These are phyloP conservation scores for Ampelomyces quisqualis DNA, from an alignment of 2,329 filamentous ascomycete species.

Conservation along the genomic window DNA sequence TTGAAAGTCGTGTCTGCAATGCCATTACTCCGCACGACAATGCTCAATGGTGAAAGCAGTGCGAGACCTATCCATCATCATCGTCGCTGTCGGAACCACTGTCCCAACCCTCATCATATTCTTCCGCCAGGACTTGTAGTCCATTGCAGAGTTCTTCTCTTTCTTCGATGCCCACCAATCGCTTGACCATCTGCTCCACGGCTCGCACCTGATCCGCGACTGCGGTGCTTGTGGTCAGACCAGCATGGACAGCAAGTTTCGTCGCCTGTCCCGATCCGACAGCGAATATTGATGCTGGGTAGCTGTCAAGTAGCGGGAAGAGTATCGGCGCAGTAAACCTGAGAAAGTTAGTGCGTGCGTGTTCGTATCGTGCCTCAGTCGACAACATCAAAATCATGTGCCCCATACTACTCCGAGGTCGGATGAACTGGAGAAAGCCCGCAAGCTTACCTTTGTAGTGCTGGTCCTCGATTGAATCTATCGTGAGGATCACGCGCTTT, in stretches of 20 bases:
- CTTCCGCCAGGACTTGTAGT: constrained; percentile 78
- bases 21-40: background rate
- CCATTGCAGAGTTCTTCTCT: constrained; percentile 80
- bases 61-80: constrained; percentile 53
- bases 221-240: constrained; percentile 71
- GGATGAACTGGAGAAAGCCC: constrained; percentile 3
- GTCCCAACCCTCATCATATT: constrained; percentile 85
- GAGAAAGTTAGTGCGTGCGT: constrained; percentile 18
- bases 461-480: constrained; percentile 39
- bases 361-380: constrained; percentile 7
- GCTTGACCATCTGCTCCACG: constrained; percentile 64
- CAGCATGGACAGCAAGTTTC: constrained; percentile 50
- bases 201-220: constrained; percentile 69
- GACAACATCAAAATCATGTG: no score
- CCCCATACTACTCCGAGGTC: no score
- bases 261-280: constrained; percentile 42
- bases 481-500: constrained; percentile 35
- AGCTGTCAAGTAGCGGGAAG: constrained; percentile 82
- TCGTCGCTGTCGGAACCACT: constrained; percentile 66
- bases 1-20: constrained; percentile 12
- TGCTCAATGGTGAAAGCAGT: no score
- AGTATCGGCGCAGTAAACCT: constrained; percentile 58
- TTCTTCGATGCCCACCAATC: constrained; percentile 71
- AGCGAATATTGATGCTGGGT: constrained; percentile 68
- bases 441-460: constrained; percentile 39